Evolutionary conservation across 768 basidiomycete species (phyloP).

Genomic region (Auriculariales sp.): DNA sequence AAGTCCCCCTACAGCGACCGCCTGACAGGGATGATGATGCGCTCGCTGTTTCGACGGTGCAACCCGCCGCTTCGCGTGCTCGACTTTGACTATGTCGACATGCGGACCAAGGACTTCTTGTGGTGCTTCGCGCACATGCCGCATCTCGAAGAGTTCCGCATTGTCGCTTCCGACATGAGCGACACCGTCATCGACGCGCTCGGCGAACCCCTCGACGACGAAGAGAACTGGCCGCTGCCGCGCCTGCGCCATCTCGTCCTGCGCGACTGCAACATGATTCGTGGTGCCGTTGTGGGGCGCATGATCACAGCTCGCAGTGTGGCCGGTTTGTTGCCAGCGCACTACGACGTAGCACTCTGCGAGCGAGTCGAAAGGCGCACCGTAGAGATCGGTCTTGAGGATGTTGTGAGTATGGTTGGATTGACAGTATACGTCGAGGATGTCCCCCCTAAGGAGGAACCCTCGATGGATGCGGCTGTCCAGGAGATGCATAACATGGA

Average conservation of each 20-base stretch:
- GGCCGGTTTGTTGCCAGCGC: not conserved
- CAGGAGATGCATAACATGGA: too few species aligned
- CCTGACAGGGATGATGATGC: conserved; percentile 68
- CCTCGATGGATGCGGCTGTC: too few species aligned
- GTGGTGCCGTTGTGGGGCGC: not conserved
- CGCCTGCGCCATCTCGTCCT: not conserved
- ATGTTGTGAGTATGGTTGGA: not conserved
- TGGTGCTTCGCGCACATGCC: conserved; percentile 47
- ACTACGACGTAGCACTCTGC: not conserved
- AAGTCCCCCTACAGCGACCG: conserved; percentile 66
- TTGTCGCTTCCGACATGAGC: conserved; percentile 73
- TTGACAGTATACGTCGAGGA: not conserved
- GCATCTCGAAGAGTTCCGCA: conserved; percentile 46
- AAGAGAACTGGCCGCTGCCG: not conserved
- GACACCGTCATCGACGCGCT: conserved; percentile 52
- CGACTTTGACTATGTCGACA: conserved; percentile 70
- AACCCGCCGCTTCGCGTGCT: conserved; percentile 49
- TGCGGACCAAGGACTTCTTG: conserved; percentile 69
- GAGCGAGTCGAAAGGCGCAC: not conserved
- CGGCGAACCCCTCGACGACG: conserved; percentile 9
- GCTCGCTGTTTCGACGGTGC: conserved; percentile 44
- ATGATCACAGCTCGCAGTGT: not conserved
- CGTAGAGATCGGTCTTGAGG: not conserved
- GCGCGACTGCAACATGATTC: not conserved
- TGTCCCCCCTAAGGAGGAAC: too few species aligned